Evolutionary conservation across 331 rosid species (phyloP).

Genomic region (Pyracantha coccinea): DNA sequence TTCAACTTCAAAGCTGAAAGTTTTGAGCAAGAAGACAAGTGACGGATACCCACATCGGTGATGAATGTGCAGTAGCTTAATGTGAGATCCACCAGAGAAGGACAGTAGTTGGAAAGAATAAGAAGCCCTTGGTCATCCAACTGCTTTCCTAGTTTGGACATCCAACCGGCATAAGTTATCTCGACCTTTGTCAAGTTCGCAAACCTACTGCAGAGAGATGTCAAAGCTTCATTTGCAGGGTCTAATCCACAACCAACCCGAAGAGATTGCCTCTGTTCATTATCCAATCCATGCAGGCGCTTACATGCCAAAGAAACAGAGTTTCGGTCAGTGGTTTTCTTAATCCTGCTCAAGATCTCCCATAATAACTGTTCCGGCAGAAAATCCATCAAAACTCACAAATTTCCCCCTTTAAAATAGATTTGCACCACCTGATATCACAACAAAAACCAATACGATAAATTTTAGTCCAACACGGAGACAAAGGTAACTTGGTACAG

Average conservation of each 20-base stretch:
- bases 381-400: slow-evolving; percentile 42
- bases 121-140: slow-evolving; percentile 82
- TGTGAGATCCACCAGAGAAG: slow-evolving; percentile 49
- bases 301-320: slow-evolving; percentile 55
- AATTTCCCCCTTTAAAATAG: background rate
- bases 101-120: slow-evolving; percentile 49
- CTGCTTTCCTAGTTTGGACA: slow-evolving; percentile 87
- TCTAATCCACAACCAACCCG: slow-evolving; percentile 83
- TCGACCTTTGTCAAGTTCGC: slow-evolving; percentile 50
- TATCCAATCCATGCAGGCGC: slow-evolving; percentile 47
- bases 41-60: slow-evolving; percentile 67
- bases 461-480: background rate
- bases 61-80: slow-evolving; percentile 79
- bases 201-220: slow-evolving; percentile 62
- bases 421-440: background rate
- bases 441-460: background rate
- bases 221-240: slow-evolving; percentile 78
- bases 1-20: slow-evolving; percentile 60
- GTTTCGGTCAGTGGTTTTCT: slow-evolving; percentile 57
- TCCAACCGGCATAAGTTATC: slow-evolving; percentile 82
- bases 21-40: slow-evolving; percentile 59
- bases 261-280: slow-evolving; percentile 55
- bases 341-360: slow-evolving; percentile 65
- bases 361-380: slow-evolving; percentile 78
- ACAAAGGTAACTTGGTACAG: background rate